Evolutionary conservation across 2,329 filamentous ascomycete species (phyloP).

Genomic region (Pezicula neosporulosa): DNA sequence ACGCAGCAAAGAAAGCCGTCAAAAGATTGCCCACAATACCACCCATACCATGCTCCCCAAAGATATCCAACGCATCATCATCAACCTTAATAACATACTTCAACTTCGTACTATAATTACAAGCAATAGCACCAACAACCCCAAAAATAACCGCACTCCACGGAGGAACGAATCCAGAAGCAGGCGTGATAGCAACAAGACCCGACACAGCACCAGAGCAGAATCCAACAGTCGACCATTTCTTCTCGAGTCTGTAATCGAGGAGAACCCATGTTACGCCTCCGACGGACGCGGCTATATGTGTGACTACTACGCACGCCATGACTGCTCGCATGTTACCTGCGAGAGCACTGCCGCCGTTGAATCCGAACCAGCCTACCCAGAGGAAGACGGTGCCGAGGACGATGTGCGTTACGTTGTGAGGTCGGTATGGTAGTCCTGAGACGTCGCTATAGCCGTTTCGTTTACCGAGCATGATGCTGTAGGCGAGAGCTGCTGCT

Average conservation of each 20-base stretch:
- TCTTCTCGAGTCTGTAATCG: slow-evolving; percentile 80
- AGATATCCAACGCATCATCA: slow-evolving; percentile 84
- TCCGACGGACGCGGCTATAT: slow-evolving; percentile 75
- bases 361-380: slow-evolving; percentile 95
- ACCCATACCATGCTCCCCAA: slow-evolving; percentile 77
- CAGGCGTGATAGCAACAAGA: slow-evolving; percentile 81
- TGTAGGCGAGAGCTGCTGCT: slow-evolving; percentile 74
- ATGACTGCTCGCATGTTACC: slow-evolving; percentile 81
- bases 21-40: slow-evolving; percentile 73
- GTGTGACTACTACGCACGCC: slow-evolving; percentile 78
- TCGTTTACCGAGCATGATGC: slow-evolving; percentile 71
- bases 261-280: slow-evolving; percentile 84
- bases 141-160: slow-evolving; percentile 81
- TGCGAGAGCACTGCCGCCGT: slow-evolving; percentile 74
- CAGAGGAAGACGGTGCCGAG: slow-evolving; percentile 89
- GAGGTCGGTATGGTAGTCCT: slow-evolving; percentile 82
- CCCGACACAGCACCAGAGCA: slow-evolving; percentile 85
- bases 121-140: slow-evolving; percentile 66
- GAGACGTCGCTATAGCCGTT: slow-evolving; percentile 59
- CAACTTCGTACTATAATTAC: slow-evolving; percentile 86
- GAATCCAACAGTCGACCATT: slow-evolving; percentile 89
- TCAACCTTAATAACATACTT: slow-evolving; percentile 79
- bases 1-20: slow-evolving; percentile 76
- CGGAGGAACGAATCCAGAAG: slow-evolving; percentile 76
- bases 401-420: slow-evolving; percentile 87